These are phyloP conservation scores for Periconia digitata DNA, from an alignment of 2,329 filamentous ascomycete species.

Conservation along the genomic window DNA sequence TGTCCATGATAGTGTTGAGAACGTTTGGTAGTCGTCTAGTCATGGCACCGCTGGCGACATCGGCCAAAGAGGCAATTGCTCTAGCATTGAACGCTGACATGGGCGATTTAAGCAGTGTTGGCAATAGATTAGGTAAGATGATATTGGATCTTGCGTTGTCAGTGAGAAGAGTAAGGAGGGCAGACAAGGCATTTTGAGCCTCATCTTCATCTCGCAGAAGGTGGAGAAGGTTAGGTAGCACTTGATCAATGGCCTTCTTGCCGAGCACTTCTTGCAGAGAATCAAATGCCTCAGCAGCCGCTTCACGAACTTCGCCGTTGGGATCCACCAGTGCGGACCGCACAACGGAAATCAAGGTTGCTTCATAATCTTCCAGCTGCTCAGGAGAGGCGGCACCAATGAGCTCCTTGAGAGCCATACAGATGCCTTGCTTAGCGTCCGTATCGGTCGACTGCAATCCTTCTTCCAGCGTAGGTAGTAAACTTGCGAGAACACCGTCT, in stretches of 20 bases:
- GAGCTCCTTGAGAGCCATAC: constrained; percentile 90
- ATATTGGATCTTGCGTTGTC: constrained; percentile 93
- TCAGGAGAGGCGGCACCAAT: constrained; percentile 87
- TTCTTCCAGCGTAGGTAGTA: constrained; percentile 90
- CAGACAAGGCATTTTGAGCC: constrained; percentile 88
- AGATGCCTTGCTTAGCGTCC: constrained; percentile 95
- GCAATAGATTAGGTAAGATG: constrained; percentile 93
- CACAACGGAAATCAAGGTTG: constrained; percentile 91
- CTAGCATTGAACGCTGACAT: constrained; percentile 95
- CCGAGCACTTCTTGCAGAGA: constrained; percentile 90
- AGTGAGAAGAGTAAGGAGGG: constrained; percentile 89
- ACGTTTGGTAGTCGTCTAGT: constrained; percentile 86
- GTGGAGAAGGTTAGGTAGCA: constrained; percentile 86
- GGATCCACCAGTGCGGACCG: constrained; percentile 89
- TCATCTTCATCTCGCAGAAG: constrained; percentile 84
- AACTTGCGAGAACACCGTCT: constrained; percentile 82
- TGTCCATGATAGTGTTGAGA: constrained; percentile 92
- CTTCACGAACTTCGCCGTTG: constrained; percentile 87
- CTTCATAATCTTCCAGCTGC: constrained; percentile 89
- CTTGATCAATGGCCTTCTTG: constrained; percentile 93
- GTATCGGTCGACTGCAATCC: constrained; percentile 87
- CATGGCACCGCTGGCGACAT: constrained; percentile 89
- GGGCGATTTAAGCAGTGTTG: constrained; percentile 84
- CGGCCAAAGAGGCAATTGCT: constrained; percentile 86
- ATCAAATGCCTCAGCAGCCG: constrained; percentile 96